Conservation (phyloP, 208 protist species). For the Naegleria fowleri region DNA sequence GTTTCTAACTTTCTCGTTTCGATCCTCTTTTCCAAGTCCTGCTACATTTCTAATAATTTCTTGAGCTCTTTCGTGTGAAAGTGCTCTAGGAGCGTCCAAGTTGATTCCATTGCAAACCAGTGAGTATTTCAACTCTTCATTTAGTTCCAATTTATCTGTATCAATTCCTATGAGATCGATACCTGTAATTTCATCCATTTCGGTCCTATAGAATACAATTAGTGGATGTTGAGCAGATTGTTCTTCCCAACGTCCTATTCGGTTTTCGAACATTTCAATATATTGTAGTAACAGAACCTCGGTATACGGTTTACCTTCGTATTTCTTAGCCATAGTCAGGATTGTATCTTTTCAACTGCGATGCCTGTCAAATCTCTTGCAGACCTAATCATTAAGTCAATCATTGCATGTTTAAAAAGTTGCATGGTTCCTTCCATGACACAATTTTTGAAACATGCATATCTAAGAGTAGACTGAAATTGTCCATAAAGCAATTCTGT, state of each 20-base stretch:
- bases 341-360: not conserved
- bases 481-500: not conserved
- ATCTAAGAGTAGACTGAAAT: not conserved
- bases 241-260: not conserved
- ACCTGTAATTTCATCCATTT: not conserved
- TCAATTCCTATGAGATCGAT: not conserved
- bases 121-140: not conserved
- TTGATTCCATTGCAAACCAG: not conserved
- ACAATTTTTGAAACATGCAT: not conserved
- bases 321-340: not conserved
- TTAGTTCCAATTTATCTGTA: not conserved
- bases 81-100: not conserved
- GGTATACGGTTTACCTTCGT: not conserved
- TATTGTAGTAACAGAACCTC: not conserved
- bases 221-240: not conserved
- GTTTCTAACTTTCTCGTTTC: not conserved
- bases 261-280: not conserved
- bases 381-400: not conserved
- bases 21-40: not conserved
- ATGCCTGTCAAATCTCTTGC: not conserved
- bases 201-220: not conserved
- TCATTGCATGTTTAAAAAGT: constrained; percentile 1
- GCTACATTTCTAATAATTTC: constrained; percentile 22
- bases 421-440: not conserved
- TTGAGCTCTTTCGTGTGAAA: not conserved